A percentile compares a stretch with the other conserved stretches of the same genome.
Evolutionary conservation across 2,329 filamentous ascomycete genomes (phyloP).

Genomic region (Laburnicola sp.): DNA sequence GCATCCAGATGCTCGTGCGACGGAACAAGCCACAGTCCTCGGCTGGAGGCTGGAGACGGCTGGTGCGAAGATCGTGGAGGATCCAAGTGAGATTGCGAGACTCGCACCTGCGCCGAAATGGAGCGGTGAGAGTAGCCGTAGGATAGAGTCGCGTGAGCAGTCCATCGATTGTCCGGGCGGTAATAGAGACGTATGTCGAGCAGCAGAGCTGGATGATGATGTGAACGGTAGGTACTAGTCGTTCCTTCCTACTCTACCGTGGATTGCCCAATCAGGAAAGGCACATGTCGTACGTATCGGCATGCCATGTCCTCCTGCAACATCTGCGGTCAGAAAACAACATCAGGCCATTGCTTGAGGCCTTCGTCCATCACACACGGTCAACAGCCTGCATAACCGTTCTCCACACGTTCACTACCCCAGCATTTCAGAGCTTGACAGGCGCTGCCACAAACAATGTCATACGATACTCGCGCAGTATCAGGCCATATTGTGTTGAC

Average conservation of each 20-base stretch:
- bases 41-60: slow-evolving; percentile 3
- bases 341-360: slow-evolving; percentile 39
- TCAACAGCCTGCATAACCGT: slow-evolving; percentile 13
- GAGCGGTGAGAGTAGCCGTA: too few species aligned
- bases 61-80: too few species aligned
- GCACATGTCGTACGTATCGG: slow-evolving; percentile 6
- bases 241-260: slow-evolving; percentile 1
- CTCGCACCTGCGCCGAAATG: too few species aligned
- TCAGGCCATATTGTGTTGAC: slow-evolving; percentile 25
- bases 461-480: slow-evolving; percentile 34
- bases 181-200: too few species aligned
- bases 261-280: slow-evolving; percentile 18
- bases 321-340: slow-evolving; percentile 27
- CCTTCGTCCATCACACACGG: slow-evolving; percentile 7
- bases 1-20: slow-evolving; percentile 9
- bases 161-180: too few species aligned
- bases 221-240: neutral
- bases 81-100: too few species aligned
- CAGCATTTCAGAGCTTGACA: slow-evolving; percentile 11
- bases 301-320: neutral
- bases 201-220: neutral
- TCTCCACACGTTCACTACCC: slow-evolving; percentile 13
- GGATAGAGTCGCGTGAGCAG: too few species aligned
- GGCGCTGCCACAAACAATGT: slow-evolving; percentile 35
- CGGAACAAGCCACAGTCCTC: neutral